Percentiles rank a stretch among this genome's conserved stretches.
Evolutionary conservation across 495 filamentous ascomycete species (phyloP).

Genomic region (Hyaloscypha variabilis): DNA sequence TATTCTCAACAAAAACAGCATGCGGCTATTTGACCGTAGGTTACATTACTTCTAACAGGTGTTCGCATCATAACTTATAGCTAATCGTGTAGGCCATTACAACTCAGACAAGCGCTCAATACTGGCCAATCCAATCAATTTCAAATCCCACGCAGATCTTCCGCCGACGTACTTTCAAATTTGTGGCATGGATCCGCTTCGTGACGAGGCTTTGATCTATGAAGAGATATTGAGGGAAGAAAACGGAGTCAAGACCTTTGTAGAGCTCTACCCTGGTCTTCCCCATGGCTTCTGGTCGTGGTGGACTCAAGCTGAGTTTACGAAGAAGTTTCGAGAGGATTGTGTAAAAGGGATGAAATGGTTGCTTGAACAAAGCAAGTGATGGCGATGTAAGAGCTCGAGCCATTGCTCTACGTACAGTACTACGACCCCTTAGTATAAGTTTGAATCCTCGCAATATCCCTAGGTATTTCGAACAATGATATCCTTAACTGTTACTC

Average conservation of each 20-base stretch:
- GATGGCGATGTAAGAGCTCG: not conserved
- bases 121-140: conserved; percentile 21
- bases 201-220: conserved; percentile 47
- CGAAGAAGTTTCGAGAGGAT: conserved; percentile 15
- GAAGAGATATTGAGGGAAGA: conserved; percentile 42
- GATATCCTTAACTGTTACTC: too few relatives aligned
- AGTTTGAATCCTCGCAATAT: too few relatives aligned
- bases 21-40: conserved; percentile 23
- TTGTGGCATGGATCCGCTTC: conserved; percentile 41
- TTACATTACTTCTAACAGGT: not conserved
- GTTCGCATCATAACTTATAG: not conserved
- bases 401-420: too few relatives aligned
- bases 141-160: conserved; percentile 30
- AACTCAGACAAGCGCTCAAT: conserved; percentile 24
- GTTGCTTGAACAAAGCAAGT: conserved; percentile 15
- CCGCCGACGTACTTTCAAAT: conserved; percentile 42
- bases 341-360: conserved; percentile 20
- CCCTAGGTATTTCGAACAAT: too few relatives aligned
- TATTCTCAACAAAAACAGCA: conserved; percentile 12
- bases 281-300: conserved; percentile 47
- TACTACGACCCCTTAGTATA: too few relatives aligned
- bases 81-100: conserved; percentile 22
- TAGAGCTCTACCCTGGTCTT: conserved; percentile 46
- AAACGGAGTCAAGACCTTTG: conserved; percentile 35
- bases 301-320: conserved; percentile 25